These are phyloP conservation scores for Scheffersomyces illinoinensis DNA, from an alignment of 1,139 yeast species.

Conservation along the genomic window DNA sequence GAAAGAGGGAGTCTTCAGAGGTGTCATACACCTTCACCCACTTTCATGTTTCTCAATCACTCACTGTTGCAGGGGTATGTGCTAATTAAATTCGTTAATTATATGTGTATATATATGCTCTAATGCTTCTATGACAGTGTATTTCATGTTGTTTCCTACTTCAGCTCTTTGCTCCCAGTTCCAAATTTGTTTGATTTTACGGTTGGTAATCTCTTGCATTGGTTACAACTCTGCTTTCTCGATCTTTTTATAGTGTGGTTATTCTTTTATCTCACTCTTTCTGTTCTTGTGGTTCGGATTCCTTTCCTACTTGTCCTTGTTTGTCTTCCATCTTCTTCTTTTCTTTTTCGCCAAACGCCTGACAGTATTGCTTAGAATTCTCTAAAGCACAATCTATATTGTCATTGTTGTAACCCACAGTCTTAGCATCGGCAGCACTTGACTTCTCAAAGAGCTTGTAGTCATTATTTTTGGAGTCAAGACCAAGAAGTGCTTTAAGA, in stretches of 20 bases:
- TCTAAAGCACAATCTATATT: constrained; percentile 10
- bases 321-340: background rate
- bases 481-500: constrained; percentile 1
- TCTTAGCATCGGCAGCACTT: background rate
- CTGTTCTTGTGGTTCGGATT: background rate
- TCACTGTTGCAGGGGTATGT: background rate
- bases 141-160: background rate
- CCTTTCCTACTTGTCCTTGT: background rate
- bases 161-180: background rate
- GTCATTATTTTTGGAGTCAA: background rate
- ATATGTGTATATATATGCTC: background rate
- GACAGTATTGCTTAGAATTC: constrained; percentile 6
- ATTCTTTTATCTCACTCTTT: background rate
- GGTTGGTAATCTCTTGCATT: too few relatives aligned
- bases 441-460: background rate
- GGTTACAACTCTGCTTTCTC: too few relatives aligned
- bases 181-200: too few relatives aligned
- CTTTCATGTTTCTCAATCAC: background rate
- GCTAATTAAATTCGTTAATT: too few relatives aligned
- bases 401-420: constrained; percentile 6
- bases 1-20: background rate
- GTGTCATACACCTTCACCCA: background rate
- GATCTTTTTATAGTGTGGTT: background rate
- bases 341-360: constrained; percentile 1
- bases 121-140: background rate